Conservation (phyloP, 1,284 basidiomycete species). For the Kwoniella shivajii region DNA sequence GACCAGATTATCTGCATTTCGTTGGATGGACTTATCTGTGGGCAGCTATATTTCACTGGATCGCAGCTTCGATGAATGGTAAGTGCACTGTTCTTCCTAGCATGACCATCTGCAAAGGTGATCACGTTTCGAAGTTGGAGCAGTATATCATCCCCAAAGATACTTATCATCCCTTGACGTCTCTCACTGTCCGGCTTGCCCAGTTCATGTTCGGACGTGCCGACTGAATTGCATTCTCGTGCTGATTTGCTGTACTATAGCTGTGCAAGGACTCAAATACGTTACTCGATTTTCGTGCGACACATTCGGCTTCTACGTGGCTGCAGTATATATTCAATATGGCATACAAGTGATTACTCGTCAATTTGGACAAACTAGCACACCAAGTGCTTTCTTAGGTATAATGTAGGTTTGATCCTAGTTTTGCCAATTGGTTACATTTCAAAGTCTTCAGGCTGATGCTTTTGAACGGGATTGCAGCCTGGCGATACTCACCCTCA, state of each 20-base stretch:
- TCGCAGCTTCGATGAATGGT: constrained; percentile 83
- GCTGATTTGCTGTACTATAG: constrained; percentile 57
- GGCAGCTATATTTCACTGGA: constrained; percentile 90
- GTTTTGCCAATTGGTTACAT: background rate
- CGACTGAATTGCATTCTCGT: no score
- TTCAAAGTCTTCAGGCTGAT: constrained; percentile 3
- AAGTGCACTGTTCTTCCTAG: no score
- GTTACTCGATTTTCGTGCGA: constrained; percentile 89
- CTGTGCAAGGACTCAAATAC: constrained; percentile 78
- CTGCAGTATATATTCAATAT: constrained; percentile 73
- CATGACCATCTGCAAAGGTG: no score
- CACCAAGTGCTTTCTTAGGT: constrained; percentile 66
- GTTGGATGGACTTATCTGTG: constrained; percentile 91
- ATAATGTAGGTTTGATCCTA: constrained; percentile 56
- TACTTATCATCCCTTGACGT: no score
- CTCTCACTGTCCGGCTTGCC: no score
- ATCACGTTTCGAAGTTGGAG: no score
- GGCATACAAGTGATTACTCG: constrained; percentile 79
- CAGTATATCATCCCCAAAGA: background rate
- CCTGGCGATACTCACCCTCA: constrained; percentile 74
- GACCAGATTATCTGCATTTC: constrained; percentile 78
- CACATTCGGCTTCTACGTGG: constrained; percentile 89
- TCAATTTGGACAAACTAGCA: constrained; percentile 62
- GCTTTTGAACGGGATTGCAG: constrained; percentile 48
- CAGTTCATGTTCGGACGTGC: no score